Conservation (phyloP, 768 basidiomycete species). For the Coprinopsis marcescibilis region DNA sequence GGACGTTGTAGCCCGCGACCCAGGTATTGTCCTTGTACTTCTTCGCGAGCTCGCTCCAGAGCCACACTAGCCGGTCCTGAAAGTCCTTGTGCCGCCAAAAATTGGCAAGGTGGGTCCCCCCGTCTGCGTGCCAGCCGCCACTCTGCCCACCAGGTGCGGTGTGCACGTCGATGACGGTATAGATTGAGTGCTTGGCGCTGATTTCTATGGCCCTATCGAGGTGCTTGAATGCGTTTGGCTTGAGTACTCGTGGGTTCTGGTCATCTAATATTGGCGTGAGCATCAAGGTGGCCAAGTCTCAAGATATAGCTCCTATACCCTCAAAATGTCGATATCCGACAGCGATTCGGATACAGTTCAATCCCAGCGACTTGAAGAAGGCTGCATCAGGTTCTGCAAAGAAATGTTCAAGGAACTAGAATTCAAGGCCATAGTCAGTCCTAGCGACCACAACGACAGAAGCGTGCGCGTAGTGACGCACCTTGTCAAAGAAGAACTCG, state of each 20-base stretch:
- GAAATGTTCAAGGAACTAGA: conserved; percentile 77
- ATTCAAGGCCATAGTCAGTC: neutral
- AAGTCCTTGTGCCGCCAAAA: conserved; percentile 84
- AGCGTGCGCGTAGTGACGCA: conserved; percentile 17
- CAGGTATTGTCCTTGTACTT: conserved; percentile 72
- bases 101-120: conserved; percentile 56
- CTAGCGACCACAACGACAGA: neutral
- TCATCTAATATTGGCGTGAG: conserved; percentile 38
- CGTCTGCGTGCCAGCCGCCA: conserved; percentile 78
- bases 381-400: conserved; percentile 70
- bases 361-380: conserved; percentile 72
- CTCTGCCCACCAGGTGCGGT: conserved; percentile 71
- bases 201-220: conserved; percentile 75
- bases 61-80: conserved; percentile 70
- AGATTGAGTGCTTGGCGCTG: conserved; percentile 69
- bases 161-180: conserved; percentile 79
- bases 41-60: conserved; percentile 69
- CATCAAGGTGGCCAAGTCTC: neutral
- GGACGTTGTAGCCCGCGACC: conserved; percentile 81
- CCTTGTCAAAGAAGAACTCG: conserved; percentile 83
- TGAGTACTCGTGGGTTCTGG: conserved; percentile 73
- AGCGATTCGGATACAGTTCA: conserved; percentile 75
- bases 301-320: conserved; percentile 24
- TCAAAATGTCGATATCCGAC: conserved; percentile 76
- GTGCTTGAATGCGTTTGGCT: conserved; percentile 70